Base-by-base conservation (phyloP, 805 yeast species). In the Priceomyces castillae region DNA sequence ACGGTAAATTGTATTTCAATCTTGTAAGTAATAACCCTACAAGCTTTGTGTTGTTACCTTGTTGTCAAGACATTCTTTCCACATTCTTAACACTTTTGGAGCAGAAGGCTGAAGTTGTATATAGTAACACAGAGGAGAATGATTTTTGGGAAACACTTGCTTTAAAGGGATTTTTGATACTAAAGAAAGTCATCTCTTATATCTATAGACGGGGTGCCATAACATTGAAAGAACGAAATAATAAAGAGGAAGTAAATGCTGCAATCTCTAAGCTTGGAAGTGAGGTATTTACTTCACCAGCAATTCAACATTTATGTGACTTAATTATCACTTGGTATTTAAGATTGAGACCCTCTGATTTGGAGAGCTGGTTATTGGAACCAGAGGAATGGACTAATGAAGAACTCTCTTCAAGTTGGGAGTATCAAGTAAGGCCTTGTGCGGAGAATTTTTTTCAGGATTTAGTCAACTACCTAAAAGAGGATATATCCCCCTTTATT, bases 361-460 rank as follows among this genome's bases (percentile, higher is more conserved):
- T 92, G 38, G 95, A 86, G 52, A 69, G 79, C 30, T 94, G 98
- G 98, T 59, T 72, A 10, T 61, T 76, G 14, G 96, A 90, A 46
- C 97, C 98, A 0, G 98, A 90, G 59, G 97, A 89, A 60, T 94
- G 95, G 88, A 81, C 86, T 16, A 81, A 82, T 49, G 96, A 89
- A 56, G 95, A 90, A 51, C 67, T 83, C 44, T 76, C 81, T 40
- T 69, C 80, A 4, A 82, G 84, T 57, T 89, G 87, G 82, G 97
- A 90, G 57, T 88, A 71, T 59, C 90, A 86, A 58, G 74, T 90
- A 10, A 72, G 95, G 44, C 89, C 92, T 3, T 88, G 97, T 64
- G 89, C 96, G 0, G 96, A 88, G 52, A 82, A 82, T 57, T 81
- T 89, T 51, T 90, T 82, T 58, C 86, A 83, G 51, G 94, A 85